Conservation (phyloP, 1,284 basidiomycete species). For the Salmacisia buchloeana region DNA sequence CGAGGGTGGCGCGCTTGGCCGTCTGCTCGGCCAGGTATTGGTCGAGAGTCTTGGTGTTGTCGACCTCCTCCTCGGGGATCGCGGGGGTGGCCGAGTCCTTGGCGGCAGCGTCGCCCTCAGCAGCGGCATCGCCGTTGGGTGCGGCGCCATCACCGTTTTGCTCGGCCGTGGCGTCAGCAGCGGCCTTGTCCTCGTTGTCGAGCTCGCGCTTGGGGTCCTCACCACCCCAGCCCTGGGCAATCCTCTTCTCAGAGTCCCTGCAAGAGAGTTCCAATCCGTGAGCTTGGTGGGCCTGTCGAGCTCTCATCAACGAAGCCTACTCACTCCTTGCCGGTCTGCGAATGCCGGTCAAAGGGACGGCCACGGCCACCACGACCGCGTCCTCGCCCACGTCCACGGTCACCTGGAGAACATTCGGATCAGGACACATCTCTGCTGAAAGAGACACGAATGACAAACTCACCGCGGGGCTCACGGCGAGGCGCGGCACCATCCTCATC, state of each 20-base stretch:
- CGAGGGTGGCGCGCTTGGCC: constrained; percentile 45
- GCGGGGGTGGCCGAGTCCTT: constrained; percentile 52
- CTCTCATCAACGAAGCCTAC: neutral
- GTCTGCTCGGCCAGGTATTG: constrained; percentile 73
- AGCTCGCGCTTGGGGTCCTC: constrained; percentile 73
- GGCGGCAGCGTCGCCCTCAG: constrained; percentile 37
- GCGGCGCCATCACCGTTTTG: constrained; percentile 70
- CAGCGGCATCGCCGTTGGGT: constrained; percentile 42
- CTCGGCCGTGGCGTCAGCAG: constrained; percentile 55
- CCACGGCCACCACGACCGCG: constrained; percentile 59
- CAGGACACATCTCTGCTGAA: constrained; percentile 4
- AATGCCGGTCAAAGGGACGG: constrained; percentile 73
- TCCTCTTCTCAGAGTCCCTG: constrained; percentile 84
- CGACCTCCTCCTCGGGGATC: constrained; percentile 72
- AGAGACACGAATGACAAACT: constrained; percentile 9
- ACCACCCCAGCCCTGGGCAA: constrained; percentile 85
- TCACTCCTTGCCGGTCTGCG: constrained; percentile 63
- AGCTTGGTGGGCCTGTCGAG: neutral
- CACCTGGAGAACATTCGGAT: constrained; percentile 5
- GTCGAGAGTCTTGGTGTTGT: constrained; percentile 77
- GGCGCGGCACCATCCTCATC: constrained; percentile 24
- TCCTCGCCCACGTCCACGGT: constrained; percentile 58
- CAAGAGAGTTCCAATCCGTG: neutral
- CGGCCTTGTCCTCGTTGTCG: constrained; percentile 67
- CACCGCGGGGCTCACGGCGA: constrained; percentile 13